Evolutionary conservation across 2,329 filamentous ascomycete genomes (phyloP).

Genomic region (Malbranchea zuffiana): DNA sequence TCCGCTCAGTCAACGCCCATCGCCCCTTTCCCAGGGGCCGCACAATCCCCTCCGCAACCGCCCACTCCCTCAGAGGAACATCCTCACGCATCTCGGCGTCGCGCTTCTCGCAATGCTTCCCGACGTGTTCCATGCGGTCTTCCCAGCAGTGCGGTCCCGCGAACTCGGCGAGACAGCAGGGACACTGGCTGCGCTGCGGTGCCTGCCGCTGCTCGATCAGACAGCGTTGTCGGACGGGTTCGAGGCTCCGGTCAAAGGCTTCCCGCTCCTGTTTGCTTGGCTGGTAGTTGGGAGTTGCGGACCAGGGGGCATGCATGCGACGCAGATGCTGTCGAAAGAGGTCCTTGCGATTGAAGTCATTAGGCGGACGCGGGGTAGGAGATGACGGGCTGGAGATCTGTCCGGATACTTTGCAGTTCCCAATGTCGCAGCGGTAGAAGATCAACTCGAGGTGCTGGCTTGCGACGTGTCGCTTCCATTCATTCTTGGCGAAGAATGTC

Average conservation of each 20-base stretch:
- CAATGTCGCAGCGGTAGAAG: slow-evolving; percentile 66
- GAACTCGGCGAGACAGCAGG: slow-evolving; percentile 52
- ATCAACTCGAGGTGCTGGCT: slow-evolving; percentile 67
- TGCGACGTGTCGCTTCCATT: slow-evolving; percentile 84
- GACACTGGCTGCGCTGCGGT: slow-evolving; percentile 51
- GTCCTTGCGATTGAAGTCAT: slow-evolving; percentile 84
- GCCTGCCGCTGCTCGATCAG: slow-evolving; percentile 49
- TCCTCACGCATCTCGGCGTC: slow-evolving; percentile 30
- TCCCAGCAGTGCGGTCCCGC: slow-evolving; percentile 60
- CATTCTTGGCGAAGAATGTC: slow-evolving; percentile 72
- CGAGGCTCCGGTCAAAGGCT: slow-evolving; percentile 44
- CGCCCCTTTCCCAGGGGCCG: background rate
- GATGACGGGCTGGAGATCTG: slow-evolving; percentile 14
- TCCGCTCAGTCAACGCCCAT: slow-evolving; percentile 2
- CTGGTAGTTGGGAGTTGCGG: slow-evolving; percentile 26
- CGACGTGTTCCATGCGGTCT: slow-evolving; percentile 76
- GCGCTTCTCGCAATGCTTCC: slow-evolving; percentile 62
- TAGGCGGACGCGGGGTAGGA: slow-evolving; percentile 29
- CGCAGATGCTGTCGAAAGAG: slow-evolving; percentile 80
- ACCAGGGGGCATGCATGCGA: slow-evolving; percentile 64
- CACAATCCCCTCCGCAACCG: slow-evolving; percentile 25
- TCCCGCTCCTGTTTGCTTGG: slow-evolving; percentile 24
- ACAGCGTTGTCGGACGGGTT: slow-evolving; percentile 48
- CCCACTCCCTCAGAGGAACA: slow-evolving; percentile 33
- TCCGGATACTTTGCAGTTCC: slow-evolving; percentile 37